phyloP scores from a whole-genome alignment of 116 monocot species.

The Trichopus zeylanicus region DNA sequence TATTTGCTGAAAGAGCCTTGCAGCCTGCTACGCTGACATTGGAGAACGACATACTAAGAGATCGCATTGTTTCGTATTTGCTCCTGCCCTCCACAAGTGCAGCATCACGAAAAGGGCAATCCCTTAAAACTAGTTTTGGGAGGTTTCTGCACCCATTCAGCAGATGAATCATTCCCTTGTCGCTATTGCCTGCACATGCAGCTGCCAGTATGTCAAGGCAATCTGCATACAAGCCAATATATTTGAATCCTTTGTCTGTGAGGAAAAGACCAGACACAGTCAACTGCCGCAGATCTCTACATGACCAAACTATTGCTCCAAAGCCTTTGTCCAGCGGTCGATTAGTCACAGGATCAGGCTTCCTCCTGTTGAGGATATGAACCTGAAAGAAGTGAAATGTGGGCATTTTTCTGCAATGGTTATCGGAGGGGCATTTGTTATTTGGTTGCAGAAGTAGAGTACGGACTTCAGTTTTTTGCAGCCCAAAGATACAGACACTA shows the following conservation, averaged over 20 bases:
- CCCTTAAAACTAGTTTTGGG: slow-evolving; percentile 4
- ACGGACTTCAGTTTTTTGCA: slow-evolving; percentile 52
- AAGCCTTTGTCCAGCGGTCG: slow-evolving; percentile 49
- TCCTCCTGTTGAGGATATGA: slow-evolving; percentile 47
- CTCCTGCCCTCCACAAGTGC: slow-evolving; percentile 1
- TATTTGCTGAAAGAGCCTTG: slow-evolving; percentile 3
- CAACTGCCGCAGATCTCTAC: slow-evolving; percentile 2
- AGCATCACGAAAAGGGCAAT: slow-evolving; percentile 5
- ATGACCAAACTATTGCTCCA: slow-evolving; percentile 1
- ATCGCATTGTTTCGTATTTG: slow-evolving; percentile 10
- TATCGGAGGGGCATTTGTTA: slow-evolving; percentile 62
- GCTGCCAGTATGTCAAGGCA: slow-evolving; percentile 4
- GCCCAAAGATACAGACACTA: slow-evolving; percentile 49
- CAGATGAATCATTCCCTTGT: neutral
- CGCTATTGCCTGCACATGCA: slow-evolving; percentile 3
- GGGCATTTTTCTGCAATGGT: slow-evolving; percentile 64
- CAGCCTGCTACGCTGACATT: slow-evolving; percentile 5
- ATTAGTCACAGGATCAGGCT: slow-evolving; percentile 40
- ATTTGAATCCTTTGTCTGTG: slow-evolving; percentile 2
- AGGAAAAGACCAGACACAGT: slow-evolving; percentile 7
- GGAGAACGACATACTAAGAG: slow-evolving; percentile 10
- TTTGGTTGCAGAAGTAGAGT: slow-evolving; percentile 57
- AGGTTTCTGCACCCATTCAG: slow-evolving; percentile 8
- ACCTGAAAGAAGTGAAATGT: slow-evolving; percentile 44
- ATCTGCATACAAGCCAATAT: slow-evolving; percentile 5